Evolutionary conservation across 495 filamentous ascomycete genomes (phyloP).

Genomic region (Oidiodendron maius): DNA sequence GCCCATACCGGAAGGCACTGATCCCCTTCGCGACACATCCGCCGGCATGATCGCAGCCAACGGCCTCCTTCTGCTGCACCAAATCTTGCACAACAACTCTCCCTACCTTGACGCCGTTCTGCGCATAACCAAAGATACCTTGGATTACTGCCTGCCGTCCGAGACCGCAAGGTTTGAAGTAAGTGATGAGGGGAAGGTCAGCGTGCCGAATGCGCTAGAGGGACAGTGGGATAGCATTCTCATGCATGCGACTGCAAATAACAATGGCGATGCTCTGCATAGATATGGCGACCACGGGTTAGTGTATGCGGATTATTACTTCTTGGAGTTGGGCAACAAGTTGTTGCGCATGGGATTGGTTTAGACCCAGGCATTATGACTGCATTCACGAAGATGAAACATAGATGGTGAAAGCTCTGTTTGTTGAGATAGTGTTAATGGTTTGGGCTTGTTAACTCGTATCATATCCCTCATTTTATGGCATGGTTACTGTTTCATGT

Average conservation of each 20-base stretch:
- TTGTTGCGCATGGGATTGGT: conserved; percentile 23
- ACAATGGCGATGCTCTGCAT: conserved; percentile 24
- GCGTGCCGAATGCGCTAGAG: conserved; percentile 3
- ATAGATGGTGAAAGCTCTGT: neutral
- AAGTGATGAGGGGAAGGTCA: neutral
- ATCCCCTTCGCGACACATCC: conserved; percentile 27
- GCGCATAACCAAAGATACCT: conserved; percentile 29
- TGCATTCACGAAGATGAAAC: neutral
- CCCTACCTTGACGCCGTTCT: conserved; percentile 29
- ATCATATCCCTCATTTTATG: too few relatives aligned
- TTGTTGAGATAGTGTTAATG: too few relatives aligned
- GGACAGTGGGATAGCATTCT: conserved; percentile 23
- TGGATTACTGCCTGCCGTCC: conserved; percentile 23
- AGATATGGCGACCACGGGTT: conserved; percentile 30
- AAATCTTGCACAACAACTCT: conserved; percentile 17
- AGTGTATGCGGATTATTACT: conserved; percentile 44
- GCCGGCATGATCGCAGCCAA: conserved; percentile 36
- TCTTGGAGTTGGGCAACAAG: conserved; percentile 38
- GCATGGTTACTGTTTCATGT: too few relatives aligned
- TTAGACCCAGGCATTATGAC: conserved; percentile 2
- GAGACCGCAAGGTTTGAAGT: conserved; percentile 8
- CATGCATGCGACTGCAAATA: conserved; percentile 33
- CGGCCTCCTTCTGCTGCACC: conserved; percentile 33
- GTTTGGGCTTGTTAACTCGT: too few relatives aligned
- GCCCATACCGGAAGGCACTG: conserved; percentile 20